Evolutionary conservation across 2,329 filamentous ascomycete species (phyloP), one percentile per base, ranked within the genome.

Genomic region (Phialophora expanda): DNA sequence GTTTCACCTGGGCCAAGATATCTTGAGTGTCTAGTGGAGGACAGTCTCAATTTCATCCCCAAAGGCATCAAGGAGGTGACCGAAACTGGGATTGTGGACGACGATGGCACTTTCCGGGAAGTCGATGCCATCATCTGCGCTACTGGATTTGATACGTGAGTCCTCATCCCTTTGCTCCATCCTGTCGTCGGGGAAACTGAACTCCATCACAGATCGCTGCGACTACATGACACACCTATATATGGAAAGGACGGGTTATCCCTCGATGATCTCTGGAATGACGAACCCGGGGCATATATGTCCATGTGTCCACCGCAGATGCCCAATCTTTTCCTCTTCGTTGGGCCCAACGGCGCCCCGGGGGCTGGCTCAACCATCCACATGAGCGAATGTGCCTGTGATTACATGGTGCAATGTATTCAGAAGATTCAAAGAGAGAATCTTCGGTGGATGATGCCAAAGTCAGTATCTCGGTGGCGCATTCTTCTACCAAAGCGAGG

Each of bases 241-340:
- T 71, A 70, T 17, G 76, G 76, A 1, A 69, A 71, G 2, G 66
- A 68, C 17, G 73, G 74, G 2, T 20, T 20, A n/a, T 22, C 26
- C 9, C 32, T 64, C 3, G 17, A 20, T n/a, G 69, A 74, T 1
- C 60, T 68, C 53, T 77, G 75, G 76, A 66, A 61, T 46, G 48
- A 69, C 8, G 30, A n/a, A n/a, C 53, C 53, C 1, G 26, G 17
- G 14, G 53, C 53, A n/a, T 56, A 56, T 20, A 30, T 56, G 53
- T 28, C 22, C 4, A 34, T 56, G 8, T n/a, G 17, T 12, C 53
- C 53, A 26, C 56, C 56, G 17, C 30, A 65, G 11, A 65, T 65
- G 62, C 62, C 62, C 8, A 65, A 65, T 24, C 22, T 60, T 4
- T 61, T 65, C 32, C 20, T 56, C 3, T 60, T 61, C n/a, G 22